Conservation (phyloP, 2,329 filamentous ascomycete species). For the Colletotrichum horii region DNA sequence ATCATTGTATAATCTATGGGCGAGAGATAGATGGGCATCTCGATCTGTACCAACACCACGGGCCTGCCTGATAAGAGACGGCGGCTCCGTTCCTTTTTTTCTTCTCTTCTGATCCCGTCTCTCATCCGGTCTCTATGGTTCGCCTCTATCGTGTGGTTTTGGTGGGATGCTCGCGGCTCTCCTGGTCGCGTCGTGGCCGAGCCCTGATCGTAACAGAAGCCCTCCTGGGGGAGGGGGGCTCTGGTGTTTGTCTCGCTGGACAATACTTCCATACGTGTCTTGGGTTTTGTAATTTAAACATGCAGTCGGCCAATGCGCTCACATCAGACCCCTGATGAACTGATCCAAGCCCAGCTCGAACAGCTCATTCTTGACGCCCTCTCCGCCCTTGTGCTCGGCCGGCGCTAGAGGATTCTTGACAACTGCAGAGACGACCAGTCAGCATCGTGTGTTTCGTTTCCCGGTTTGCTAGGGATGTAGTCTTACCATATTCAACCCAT, state of each 20-base stretch:
- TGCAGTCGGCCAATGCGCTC: conserved; percentile 28
- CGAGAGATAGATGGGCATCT: conserved; percentile 15
- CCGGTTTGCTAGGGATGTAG: too few species aligned
- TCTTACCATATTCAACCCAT: conserved; percentile 89
- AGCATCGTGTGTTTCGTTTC: conserved; percentile 15
- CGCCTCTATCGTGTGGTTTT: background rate
- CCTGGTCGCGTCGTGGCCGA: background rate
- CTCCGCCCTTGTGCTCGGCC: conserved; percentile 71
- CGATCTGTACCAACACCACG: conserved; percentile 8
- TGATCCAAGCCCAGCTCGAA: conserved; percentile 78
- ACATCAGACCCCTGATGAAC: conserved; percentile 73
- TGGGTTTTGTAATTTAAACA: background rate
- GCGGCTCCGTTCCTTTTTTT: background rate
- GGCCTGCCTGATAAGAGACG: background rate
- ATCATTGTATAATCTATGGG: conserved; percentile 21
- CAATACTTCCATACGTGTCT: background rate
- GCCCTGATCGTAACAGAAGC: background rate
- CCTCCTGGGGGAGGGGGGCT: background rate
- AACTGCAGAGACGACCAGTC: conserved; percentile 45
- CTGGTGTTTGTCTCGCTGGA: background rate
- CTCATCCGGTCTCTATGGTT: background rate
- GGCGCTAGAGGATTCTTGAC: conserved; percentile 74
- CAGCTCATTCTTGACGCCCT: conserved; percentile 73
- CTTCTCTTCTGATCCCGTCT: background rate
- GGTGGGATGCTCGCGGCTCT: background rate